Conservation (phyloP, 495 filamentous ascomycete species). For the Xylaria grammica region DNA sequence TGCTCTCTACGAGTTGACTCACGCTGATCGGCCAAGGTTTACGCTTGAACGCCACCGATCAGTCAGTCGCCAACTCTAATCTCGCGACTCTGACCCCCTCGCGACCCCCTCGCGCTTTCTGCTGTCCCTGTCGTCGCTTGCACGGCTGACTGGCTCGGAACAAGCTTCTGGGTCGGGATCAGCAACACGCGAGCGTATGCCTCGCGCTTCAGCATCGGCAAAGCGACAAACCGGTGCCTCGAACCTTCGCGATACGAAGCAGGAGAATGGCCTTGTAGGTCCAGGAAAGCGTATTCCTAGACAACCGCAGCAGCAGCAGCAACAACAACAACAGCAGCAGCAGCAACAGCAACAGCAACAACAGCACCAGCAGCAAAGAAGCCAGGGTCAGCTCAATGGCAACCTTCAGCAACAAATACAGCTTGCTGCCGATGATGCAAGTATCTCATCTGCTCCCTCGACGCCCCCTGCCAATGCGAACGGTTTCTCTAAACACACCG, state of each 20-base stretch:
- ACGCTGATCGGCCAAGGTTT: conserved; percentile 1
- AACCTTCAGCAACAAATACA: conserved; percentile 21
- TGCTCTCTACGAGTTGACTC: conserved; percentile 15
- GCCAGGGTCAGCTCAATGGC: too few species aligned
- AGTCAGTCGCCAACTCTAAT: not conserved
- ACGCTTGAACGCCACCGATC: conserved; percentile 8
- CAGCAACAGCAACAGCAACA: conserved; percentile 62
- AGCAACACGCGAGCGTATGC: conserved; percentile 63
- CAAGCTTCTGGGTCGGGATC: conserved; percentile 54
- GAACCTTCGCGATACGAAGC: conserved; percentile 75
- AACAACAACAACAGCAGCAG: conserved; percentile 65
- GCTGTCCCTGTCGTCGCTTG: conserved; percentile 31
- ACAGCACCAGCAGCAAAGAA: too few species aligned
- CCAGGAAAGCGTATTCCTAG: conserved; percentile 78
- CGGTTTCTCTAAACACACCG: conserved; percentile 41
- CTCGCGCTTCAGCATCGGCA: conserved; percentile 68
- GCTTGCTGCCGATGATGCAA: conserved; percentile 52
- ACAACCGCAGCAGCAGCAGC: conserved; percentile 63
- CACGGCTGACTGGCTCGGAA: conserved; percentile 55
- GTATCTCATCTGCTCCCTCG: conserved; percentile 45
- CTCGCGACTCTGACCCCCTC: not conserved
- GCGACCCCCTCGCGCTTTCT: not conserved
- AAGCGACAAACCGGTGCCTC: conserved; percentile 69
- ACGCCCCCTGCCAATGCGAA: conserved; percentile 43
- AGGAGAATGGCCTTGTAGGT: conserved; percentile 86